Evolutionary conservation across 2,329 filamentous ascomycete genomes (phyloP).

Genomic region (Colletotrichum musicola): DNA sequence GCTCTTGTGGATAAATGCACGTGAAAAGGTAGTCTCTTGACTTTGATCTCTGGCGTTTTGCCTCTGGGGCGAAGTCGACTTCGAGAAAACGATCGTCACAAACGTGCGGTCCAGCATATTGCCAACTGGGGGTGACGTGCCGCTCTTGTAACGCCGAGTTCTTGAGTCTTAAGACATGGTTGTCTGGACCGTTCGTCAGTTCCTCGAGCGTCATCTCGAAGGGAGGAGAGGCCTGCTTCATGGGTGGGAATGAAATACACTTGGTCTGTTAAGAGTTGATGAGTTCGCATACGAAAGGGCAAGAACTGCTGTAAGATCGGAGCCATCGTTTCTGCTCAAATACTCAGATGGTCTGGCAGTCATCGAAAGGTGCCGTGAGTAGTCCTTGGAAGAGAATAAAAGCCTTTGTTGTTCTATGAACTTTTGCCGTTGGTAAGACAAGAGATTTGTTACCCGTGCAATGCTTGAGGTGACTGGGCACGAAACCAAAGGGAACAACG

Average conservation of each 20-base stretch:
- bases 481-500: too few species aligned
- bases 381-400: not conserved
- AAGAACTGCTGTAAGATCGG: too few species aligned
- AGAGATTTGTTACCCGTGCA: too few species aligned
- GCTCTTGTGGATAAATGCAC: not conserved
- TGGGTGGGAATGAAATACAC: too few species aligned
- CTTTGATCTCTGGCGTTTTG: not conserved
- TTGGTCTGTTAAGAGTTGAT: too few species aligned
- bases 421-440: too few species aligned
- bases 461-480: too few species aligned
- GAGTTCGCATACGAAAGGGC: too few species aligned
- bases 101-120: conserved; percentile 15
- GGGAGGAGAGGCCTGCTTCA: too few species aligned
- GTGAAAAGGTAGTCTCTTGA: conserved; percentile 27
- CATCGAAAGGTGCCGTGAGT: too few species aligned
- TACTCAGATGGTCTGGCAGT: too few species aligned
- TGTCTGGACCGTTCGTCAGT: not conserved
- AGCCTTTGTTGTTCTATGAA: not conserved
- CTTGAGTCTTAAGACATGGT: conserved; percentile 20
- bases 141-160: conserved; percentile 31
- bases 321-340: not conserved
- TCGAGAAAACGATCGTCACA: not conserved
- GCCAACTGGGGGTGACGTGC: conserved; percentile 12
- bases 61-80: conserved; percentile 11
- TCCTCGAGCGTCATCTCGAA: not conserved